Conservation (phyloP, 2,329 filamentous ascomycete genomes). For the Aureobasidium namibiae region DNA sequence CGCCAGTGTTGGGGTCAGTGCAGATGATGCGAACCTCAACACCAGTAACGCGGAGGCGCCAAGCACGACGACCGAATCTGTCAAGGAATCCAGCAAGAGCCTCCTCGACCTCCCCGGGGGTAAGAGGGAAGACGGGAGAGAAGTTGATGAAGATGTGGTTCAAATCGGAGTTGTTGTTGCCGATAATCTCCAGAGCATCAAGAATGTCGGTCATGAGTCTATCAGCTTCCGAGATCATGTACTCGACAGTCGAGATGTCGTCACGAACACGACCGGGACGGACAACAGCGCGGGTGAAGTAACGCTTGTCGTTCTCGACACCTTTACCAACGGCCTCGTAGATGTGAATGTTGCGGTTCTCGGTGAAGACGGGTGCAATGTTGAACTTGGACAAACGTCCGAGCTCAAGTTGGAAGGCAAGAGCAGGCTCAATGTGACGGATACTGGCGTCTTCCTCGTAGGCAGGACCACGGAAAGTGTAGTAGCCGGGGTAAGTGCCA, state of each 20-base stretch:
- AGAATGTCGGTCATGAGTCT: conserved; percentile 96
- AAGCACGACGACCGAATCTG: conserved; percentile 87
- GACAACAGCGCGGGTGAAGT: conserved; percentile 95
- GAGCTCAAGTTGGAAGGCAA: conserved; percentile 98
- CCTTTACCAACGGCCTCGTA: conserved; percentile 95
- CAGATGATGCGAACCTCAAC: conserved; percentile 98
- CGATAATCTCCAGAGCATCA: conserved; percentile 94
- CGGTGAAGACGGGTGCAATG: conserved; percentile 96
- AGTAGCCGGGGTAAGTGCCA: conserved; percentile 92
- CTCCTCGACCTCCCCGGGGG: conserved; percentile 83
- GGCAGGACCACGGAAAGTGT: conserved; percentile 87
- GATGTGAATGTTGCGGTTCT: conserved; percentile 98
- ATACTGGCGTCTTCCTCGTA: conserved; percentile 93
- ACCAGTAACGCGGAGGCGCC: conserved; percentile 92
- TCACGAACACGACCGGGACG: conserved; percentile 89
- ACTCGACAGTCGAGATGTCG: conserved; percentile 97
- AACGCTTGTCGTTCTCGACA: conserved; percentile 92
- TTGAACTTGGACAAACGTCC: conserved; percentile 91
- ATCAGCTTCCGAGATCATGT: conserved; percentile 94
- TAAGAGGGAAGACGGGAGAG: conserved; percentile 87
- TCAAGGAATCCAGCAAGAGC: conserved; percentile 92
- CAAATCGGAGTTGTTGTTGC: conserved; percentile 97
- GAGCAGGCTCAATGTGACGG: conserved; percentile 89
- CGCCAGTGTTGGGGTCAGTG: conserved; percentile 76
- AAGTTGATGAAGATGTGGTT: conserved; percentile 99